phyloP scores from a whole-genome alignment of 169 alveolate genomes.

The Eimeria acervulina region DNA sequence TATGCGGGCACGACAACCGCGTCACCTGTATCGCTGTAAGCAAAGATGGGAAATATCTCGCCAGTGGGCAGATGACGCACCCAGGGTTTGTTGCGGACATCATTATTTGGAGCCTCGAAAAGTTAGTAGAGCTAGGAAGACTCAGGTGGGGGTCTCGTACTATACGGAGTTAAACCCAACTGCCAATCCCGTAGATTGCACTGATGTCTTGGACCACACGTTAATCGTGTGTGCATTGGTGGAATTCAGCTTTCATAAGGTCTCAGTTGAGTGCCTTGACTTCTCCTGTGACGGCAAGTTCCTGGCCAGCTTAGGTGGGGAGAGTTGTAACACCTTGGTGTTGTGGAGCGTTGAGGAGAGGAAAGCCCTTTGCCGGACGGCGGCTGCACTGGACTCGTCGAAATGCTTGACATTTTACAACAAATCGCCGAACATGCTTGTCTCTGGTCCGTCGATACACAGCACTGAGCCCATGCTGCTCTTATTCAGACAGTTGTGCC shows the following conservation, averaged over 20 bases:
- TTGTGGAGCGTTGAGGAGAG: constrained; percentile 94
- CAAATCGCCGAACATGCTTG: constrained; percentile 89
- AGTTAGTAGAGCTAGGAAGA: constrained; percentile 87
- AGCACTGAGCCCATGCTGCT: background rate
- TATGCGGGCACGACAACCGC: constrained; percentile 95
- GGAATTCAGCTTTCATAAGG: constrained; percentile 80
- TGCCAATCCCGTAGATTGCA: background rate
- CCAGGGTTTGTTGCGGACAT: constrained; percentile 95
- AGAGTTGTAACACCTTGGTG: constrained; percentile 95
- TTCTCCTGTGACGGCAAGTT: constrained; percentile 87
- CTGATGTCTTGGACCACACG: background rate
- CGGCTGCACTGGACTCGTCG: constrained; percentile 94
- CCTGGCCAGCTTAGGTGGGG: constrained; percentile 96
- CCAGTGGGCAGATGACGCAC: constrained; percentile 95
- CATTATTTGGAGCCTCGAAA: constrained; percentile 95
- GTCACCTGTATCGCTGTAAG: constrained; percentile 89
- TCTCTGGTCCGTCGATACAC: constrained; percentile 84
- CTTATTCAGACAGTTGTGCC: background rate
- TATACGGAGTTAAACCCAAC: background rate
- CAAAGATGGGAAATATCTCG: constrained; percentile 92
- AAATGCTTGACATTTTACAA: constrained; percentile 90
- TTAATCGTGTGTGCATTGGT: constrained; percentile 1
- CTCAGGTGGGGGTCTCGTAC: constrained; percentile 85
- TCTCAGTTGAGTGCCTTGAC: constrained; percentile 79
- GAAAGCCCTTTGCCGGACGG: constrained; percentile 94